Base-by-base conservation (phyloP, 1,284 basidiomycete species). In the Papiliotrema fonsecae region DNA sequence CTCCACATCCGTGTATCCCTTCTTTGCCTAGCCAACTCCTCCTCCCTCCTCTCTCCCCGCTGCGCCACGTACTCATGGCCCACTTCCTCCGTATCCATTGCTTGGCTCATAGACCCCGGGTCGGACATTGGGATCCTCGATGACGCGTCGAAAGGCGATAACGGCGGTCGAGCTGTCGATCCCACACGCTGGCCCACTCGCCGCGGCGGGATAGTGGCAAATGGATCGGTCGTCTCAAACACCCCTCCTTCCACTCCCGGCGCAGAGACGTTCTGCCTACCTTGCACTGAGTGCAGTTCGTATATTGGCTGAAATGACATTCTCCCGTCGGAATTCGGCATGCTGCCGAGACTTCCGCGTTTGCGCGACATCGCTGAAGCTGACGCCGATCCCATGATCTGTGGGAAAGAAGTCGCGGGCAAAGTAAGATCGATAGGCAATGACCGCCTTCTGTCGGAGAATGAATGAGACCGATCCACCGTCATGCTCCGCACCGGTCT, bases 1-100 rank as follows among this genome's bases (percentile, higher is more conserved):
- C 46, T 41, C 11, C 41, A 32, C 46, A 48, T 48, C 19, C 35
- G 38, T 39, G 31, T 24, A 13, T 13, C 27, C 34, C 37, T 32
- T 32, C 3, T 45, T 4, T 13, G 25, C 4, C 32, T 4, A 9
- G 19, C 9, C 6, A 24, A 6, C 11, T 11, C 18, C 19, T 43
- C 25, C 27, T 31, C 6, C 34, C 34, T 35, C 34, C 34, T 35
- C 34, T 6, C n/a, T n/a, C n/a, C n/a, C n/a, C n/a, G n/a, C n/a
- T n/a, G n/a, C n/a, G n/a, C n/a, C n/a, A n/a, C n/a, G n/a, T 35
- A 14, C 6, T 35, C 34, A 14, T 16, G 16, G 14, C 19, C 34
- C 34, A n/a, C 34, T 6, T 16, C 34, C 6, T 5, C 34, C 14
- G 6, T 35, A 6, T 35, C 34, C 5, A 4, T 19, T 5, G 5